phyloP scores from a whole-genome alignment of 179 eudicot genomes.

The Monotropa hypopitys region DNA sequence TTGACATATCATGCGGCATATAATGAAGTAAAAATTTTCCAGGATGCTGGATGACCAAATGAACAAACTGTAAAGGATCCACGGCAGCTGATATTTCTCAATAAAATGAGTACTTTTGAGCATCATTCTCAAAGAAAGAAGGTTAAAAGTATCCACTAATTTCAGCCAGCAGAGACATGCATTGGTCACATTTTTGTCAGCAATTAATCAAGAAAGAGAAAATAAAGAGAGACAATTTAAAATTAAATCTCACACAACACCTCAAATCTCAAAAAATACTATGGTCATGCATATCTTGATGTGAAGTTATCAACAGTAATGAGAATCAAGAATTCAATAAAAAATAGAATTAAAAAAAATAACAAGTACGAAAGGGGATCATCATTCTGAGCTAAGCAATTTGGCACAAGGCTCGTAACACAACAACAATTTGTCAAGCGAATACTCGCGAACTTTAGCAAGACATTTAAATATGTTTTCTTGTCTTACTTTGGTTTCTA shows the following conservation, averaged over 20 bases:
- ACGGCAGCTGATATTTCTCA: not conserved
- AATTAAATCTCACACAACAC: not conserved
- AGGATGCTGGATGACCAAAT: conserved; percentile 3
- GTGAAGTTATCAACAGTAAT: not conserved
- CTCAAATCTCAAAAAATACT: not conserved
- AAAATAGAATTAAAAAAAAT: not conserved
- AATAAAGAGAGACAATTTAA: not conserved
- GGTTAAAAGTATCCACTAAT: not conserved
- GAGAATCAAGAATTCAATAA: not conserved
- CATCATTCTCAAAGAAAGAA: not conserved
- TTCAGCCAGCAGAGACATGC: not conserved
- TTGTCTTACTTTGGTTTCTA: not conserved
- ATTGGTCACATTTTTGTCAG: not conserved
- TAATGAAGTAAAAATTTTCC: not conserved
- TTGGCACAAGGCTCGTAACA: not conserved
- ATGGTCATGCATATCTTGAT: not conserved
- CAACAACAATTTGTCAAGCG: not conserved
- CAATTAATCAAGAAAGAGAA: not conserved
- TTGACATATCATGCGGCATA: not conserved
- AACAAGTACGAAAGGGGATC: not conserved
- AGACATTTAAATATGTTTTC: not conserved
- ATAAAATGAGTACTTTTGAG: not conserved
- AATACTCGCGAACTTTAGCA: not conserved
- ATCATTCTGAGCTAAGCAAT: not conserved
- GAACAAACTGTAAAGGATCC: not conserved